These are phyloP conservation scores for Cercophora sp. DNA, from an alignment of 495 filamentous ascomycete species.

Conservation along the genomic window DNA sequence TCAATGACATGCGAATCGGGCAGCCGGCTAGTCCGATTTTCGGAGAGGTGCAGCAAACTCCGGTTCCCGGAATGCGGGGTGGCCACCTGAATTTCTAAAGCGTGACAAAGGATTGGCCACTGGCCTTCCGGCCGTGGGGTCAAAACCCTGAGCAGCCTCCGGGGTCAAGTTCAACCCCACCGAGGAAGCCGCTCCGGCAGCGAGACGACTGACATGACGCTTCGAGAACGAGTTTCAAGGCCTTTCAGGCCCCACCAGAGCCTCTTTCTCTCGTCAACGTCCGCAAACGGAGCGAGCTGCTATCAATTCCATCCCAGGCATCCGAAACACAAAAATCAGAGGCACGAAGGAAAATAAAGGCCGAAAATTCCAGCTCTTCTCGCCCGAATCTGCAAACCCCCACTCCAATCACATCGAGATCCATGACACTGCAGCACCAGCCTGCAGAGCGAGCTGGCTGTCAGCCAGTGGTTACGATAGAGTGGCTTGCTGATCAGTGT, in stretches of 20 bases:
- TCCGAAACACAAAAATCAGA: no score
- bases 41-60: slow-evolving; percentile 26
- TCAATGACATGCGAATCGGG: slow-evolving; percentile 9
- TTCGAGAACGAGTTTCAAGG: no score
- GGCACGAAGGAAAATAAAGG: no score
- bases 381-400: no score
- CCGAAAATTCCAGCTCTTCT: no score
- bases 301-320: no score
- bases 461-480: slow-evolving; percentile 1
- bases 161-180: no score
- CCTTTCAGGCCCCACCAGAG: not conserved
- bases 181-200: slow-evolving; percentile 1
- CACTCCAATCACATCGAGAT: not conserved
- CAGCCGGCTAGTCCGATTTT: slow-evolving; percentile 22
- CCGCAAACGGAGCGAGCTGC: not conserved
- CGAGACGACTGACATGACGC: no score
- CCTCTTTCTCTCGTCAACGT: not conserved
- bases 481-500: slow-evolving; percentile 8
- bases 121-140: no score
- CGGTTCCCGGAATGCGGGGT: slow-evolving; percentile 40
- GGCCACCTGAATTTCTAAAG: slow-evolving; percentile 32
- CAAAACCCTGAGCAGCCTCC: no score
- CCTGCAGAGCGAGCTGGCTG: not conserved
- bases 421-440: not conserved
- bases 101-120: slow-evolving; percentile 21